Conservation (phyloP, 345 rosid species). For the Syzygium aromaticum region DNA sequence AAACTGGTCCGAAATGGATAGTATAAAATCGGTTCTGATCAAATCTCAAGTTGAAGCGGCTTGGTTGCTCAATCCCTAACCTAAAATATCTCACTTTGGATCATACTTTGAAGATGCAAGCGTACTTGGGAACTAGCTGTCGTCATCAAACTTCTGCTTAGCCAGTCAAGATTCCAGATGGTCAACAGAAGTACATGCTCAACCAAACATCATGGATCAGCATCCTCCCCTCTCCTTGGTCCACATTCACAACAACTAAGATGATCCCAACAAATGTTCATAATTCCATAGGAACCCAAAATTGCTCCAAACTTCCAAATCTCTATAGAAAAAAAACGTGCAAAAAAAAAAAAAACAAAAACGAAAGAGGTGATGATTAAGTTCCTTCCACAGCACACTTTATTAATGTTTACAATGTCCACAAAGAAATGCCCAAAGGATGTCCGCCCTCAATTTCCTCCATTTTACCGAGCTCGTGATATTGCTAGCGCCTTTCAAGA, state of each 20-base stretch:
- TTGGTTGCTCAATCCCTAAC: neutral
- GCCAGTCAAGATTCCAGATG: neutral
- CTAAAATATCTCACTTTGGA: too few relatives aligned
- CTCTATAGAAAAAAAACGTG: too few relatives aligned
- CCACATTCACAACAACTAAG: neutral
- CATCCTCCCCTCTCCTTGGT: neutral
- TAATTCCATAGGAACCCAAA: neutral
- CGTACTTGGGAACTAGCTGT: neutral
- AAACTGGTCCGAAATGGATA: neutral
- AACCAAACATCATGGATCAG: neutral
- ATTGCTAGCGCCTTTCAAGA: rapidly evolving
- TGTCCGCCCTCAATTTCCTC: neutral
- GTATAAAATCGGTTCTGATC: neutral
- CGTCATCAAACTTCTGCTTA: neutral
- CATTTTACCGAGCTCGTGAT: neutral
- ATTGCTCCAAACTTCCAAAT: neutral
- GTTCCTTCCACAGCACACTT: neutral
- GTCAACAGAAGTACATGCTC: neutral
- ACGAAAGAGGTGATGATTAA: neutral
- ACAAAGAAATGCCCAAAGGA: neutral
- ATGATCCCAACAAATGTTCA: neutral
- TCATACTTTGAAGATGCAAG: neutral
- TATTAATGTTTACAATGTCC: too few relatives aligned
- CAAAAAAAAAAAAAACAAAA: neutral
- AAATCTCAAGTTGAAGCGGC: neutral